phyloP scores from a whole-genome alignment of 2,329 filamentous ascomycete genomes.

The Beauveria australis region DNA sequence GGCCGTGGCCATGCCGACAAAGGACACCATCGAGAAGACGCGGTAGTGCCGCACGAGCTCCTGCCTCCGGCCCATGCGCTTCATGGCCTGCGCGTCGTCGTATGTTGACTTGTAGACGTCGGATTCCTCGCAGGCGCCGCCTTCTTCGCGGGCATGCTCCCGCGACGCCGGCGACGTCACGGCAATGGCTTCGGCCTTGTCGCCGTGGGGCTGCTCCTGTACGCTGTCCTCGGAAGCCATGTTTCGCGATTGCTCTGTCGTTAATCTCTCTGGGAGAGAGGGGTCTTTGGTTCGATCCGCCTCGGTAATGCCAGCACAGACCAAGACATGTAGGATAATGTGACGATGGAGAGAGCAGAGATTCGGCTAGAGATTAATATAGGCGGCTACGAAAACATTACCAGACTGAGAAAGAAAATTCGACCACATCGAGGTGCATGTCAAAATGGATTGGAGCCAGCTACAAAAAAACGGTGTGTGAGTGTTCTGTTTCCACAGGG shows the following conservation, averaged over 20 bases:
- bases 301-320: background rate
- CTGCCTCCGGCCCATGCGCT: conserved; percentile 7
- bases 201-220: background rate
- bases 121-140: background rate
- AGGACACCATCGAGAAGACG: conserved; percentile 11
- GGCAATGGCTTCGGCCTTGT: background rate
- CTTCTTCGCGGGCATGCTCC: background rate
- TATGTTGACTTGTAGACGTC: conserved; percentile 6
- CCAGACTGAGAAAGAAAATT: background rate
- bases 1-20: conserved; percentile 9
- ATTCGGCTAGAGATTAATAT: background rate
- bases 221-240: background rate
- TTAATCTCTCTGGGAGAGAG: background rate
- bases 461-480: background rate
- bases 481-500: background rate
- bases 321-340: background rate
- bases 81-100: conserved; percentile 1
- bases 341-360: no score
- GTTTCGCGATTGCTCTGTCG: background rate
- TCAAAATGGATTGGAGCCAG: background rate
- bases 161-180: background rate
- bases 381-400: background rate
- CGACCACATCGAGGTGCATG: background rate
- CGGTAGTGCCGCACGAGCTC: conserved; percentile 10
- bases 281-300: background rate